Evolutionary conservation across 2,329 filamentous ascomycete genomes (phyloP), one percentile per base, ranked within the genome.

Genomic region (Graphiopsis chlorocephala): DNA sequence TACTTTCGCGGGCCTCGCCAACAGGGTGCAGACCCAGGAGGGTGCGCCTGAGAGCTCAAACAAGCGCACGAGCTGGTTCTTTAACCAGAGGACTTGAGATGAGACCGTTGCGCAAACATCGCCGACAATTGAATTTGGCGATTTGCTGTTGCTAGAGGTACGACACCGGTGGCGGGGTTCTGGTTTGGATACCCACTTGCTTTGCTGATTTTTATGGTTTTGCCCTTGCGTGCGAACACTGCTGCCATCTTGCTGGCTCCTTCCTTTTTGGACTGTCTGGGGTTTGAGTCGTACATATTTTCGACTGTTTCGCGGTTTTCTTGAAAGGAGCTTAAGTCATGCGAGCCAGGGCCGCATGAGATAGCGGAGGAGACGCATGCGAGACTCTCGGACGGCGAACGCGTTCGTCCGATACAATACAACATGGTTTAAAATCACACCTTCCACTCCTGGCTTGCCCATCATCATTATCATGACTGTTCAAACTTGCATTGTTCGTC

Each of bases 1-100:
- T 1, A 80, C 80, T 4, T 77, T 82, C 61, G 77, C 78, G 50
- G 78, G 75, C 33, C 69, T 82, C 57, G 50, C 38, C 25, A 42
- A 38, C 25, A 53, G 64, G 45, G 42, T 58, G 61, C 47, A 62
- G 50, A 59, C 64, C 55, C 65, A 67, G 7, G 65, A 66, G 25
- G 64, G 45, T 25, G 63, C 35, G n/a, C 23, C 14, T n/a, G 64
- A 59, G 38, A 42, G 56, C 17, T 61, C 63, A 42, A 58, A 58
- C 35, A 72, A 72, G 68, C 55, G 70, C 20, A 63, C 64, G 47
- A 71, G 70, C 57, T 74, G 72, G 72, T 74, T 74, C 56, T 74
- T 73, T 52, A 72, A 73, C 56, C 70, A 71, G 66, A 65, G 71
- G 66, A 69, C 68, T 38, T 73, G 65, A 59, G 25, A 20, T 53